Evolutionary conservation across 192 early-diverging fungal genomes (phyloP).

Genomic region (Linnemannia zychae): DNA sequence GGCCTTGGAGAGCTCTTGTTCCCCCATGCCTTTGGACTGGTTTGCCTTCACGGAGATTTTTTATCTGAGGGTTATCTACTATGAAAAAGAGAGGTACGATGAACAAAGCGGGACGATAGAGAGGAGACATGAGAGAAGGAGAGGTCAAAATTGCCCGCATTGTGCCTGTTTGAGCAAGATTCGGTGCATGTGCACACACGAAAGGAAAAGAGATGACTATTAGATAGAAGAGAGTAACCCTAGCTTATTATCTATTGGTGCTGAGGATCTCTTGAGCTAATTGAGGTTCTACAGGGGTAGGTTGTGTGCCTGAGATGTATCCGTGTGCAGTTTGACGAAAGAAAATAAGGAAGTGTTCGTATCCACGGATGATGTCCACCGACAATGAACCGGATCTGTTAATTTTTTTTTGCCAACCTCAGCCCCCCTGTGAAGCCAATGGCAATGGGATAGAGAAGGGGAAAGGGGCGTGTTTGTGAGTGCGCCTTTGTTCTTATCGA

Average conservation of each 20-base stretch:
- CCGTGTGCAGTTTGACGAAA: neutral
- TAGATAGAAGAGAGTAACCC: too few species aligned
- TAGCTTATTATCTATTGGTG: too few species aligned
- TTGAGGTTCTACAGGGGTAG: too few species aligned
- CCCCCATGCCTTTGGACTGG: too few species aligned
- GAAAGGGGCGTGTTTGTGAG: neutral
- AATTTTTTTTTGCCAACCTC: neutral
- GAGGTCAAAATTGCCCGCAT: too few species aligned
- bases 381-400: neutral
- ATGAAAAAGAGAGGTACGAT: constrained; percentile 13
- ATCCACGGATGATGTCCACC: neutral
- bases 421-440: neutral
- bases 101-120: constrained; percentile 22
- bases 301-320: neutral
- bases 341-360: neutral
- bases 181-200: too few species aligned
- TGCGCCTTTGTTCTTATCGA: neutral
- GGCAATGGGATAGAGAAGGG: neutral
- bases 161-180: too few species aligned
- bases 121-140: neutral
- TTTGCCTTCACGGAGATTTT: too few species aligned
- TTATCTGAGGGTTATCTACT: too few species aligned
- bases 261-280: too few species aligned
- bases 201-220: too few species aligned
- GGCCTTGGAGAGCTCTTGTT: too few species aligned